phyloP scores from a whole-genome alignment of 2,329 filamentous ascomycete species.

The Penicillium sp. region DNA sequence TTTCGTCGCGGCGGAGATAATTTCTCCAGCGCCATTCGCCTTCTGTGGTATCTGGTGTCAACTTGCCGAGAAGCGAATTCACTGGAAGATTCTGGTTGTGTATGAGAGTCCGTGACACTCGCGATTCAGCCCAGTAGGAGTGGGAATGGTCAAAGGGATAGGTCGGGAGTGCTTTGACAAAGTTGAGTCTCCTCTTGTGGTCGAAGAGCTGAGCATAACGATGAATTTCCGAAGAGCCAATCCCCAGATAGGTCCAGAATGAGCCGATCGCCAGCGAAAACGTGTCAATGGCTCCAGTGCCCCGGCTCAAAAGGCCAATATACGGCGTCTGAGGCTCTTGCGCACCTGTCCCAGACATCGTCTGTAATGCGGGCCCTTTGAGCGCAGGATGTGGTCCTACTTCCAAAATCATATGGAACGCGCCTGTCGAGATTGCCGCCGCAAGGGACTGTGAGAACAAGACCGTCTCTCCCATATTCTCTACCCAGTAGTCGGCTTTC shows the following conservation, averaged over 20 bases:
- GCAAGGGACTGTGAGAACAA: conserved; percentile 29
- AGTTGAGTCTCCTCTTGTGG: too few species aligned
- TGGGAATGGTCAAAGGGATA: too few species aligned
- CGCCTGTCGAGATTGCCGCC: conserved; percentile 7
- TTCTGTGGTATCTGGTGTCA: background rate
- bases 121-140: too few species aligned
- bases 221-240: too few species aligned
- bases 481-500: too few species aligned
- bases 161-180: too few species aligned
- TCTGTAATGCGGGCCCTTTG: conserved; percentile 18
- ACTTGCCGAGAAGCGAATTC: conserved; percentile 20
- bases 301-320: background rate
- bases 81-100: too few species aligned
- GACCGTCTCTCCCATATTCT: too few species aligned
- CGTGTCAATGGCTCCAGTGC: background rate
- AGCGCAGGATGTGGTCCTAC: conserved; percentile 30
- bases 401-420: conserved; percentile 16
- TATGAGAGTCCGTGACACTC: too few species aligned
- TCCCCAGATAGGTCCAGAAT: too few species aligned
- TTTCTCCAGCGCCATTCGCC: conserved; percentile 31
- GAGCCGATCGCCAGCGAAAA: too few species aligned
- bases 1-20: conserved; percentile 24
- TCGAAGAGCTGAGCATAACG: too few species aligned
- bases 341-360: conserved; percentile 24
- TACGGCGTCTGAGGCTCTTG: background rate